These are phyloP conservation scores for Podospora sp. DNA, from an alignment of 495 filamentous ascomycete genomes.

Conservation along the genomic window DNA sequence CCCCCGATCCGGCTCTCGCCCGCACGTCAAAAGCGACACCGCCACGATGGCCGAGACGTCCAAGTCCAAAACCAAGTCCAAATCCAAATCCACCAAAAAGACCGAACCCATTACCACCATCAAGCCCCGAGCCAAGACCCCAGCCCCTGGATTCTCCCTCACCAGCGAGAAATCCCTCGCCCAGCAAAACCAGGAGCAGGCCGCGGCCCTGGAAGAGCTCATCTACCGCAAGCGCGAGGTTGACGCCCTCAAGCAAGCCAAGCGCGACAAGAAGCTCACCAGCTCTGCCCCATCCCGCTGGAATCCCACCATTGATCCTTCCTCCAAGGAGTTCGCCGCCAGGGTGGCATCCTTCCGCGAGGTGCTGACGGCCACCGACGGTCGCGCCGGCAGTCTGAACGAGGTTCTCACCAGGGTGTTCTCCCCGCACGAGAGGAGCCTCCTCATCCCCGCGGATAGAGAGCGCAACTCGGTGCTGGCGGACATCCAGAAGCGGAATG, in stretches of 20 bases:
- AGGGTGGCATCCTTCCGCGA: slow-evolving; percentile 6
- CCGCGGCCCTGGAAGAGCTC: too few relatives aligned
- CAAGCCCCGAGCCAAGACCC: neutral
- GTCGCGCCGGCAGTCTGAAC: slow-evolving; percentile 13
- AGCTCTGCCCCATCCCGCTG: neutral
- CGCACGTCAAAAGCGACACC: too few relatives aligned
- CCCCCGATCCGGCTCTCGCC: neutral
- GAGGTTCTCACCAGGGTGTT: slow-evolving; percentile 25
- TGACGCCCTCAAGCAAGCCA: slow-evolving; percentile 3
- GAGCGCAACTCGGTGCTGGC: slow-evolving; percentile 19
- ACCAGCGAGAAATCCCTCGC: neutral
- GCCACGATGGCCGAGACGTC: too few relatives aligned
- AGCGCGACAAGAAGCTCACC: slow-evolving; percentile 13
- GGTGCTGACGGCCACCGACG: slow-evolving; percentile 12
- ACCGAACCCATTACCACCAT: neutral
- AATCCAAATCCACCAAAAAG: neutral
- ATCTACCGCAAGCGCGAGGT: neutral
- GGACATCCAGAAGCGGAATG: slow-evolving; percentile 27
- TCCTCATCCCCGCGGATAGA: slow-evolving; percentile 26
- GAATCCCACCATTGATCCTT: slow-evolving; percentile 24
- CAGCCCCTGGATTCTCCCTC: too few relatives aligned
- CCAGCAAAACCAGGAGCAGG: neutral
- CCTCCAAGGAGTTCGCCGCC: slow-evolving; percentile 18
- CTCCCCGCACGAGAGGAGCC: slow-evolving; percentile 18
- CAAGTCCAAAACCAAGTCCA: neutral